These are phyloP conservation scores for Cerrena zonata DNA, from an alignment of 1,284 basidiomycete genomes.

Conservation along the genomic window DNA sequence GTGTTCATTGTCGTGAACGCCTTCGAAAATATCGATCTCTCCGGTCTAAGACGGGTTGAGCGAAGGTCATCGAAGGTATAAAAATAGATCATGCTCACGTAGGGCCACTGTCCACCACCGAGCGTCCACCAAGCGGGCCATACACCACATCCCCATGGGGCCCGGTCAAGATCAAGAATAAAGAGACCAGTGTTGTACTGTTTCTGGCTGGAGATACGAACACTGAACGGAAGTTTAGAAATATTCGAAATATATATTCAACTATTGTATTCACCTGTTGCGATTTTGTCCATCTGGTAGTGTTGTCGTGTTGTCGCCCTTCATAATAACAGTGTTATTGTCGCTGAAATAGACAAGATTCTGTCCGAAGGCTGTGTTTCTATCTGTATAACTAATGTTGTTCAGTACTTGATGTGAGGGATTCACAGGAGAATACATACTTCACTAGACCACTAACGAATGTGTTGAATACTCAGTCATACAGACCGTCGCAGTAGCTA, in stretches of 20 bases:
- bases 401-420: background rate
- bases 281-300: constrained; percentile 47
- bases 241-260: constrained; percentile 6
- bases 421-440: constrained; percentile 33
- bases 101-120: constrained; percentile 50
- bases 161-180: constrained; percentile 60
- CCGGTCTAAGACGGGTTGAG: constrained; percentile 40
- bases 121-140: constrained; percentile 67
- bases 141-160: constrained; percentile 73
- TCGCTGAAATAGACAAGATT: constrained; percentile 51
- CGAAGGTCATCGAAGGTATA: constrained; percentile 5
- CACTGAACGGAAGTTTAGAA: constrained; percentile 31
- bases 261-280: no score
- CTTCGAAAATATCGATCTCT: constrained; percentile 79
- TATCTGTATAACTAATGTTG: constrained; percentile 45
- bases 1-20: constrained; percentile 69
- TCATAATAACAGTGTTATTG: constrained; percentile 63
- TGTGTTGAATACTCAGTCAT: constrained; percentile 11
- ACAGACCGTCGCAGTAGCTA: background rate
- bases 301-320: constrained; percentile 59
- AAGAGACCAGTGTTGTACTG: constrained; percentile 64
- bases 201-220: constrained; percentile 52
- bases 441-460: constrained; percentile 50
- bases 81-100: constrained; percentile 31
- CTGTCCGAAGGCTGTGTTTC: constrained; percentile 39